Evolutionary conservation across 108 stramenopile species (phyloP).

Genomic region (Licmophora abbreviata): DNA sequence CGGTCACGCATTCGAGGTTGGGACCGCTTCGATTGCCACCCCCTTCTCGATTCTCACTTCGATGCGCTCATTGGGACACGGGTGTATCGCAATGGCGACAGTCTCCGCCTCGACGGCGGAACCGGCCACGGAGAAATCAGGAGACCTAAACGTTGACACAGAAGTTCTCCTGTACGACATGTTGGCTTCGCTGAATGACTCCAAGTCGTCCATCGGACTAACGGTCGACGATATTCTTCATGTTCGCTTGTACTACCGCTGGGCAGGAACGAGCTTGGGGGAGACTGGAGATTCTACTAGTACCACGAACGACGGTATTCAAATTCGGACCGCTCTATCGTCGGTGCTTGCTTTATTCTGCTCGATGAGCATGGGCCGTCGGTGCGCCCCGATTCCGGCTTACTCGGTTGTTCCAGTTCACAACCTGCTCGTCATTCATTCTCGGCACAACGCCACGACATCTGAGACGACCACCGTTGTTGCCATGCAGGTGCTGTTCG

Average conservation of each 20-base stretch:
- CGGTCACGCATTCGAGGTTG: conserved; percentile 34
- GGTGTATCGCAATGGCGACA: conserved; percentile 33
- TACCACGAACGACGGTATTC: conserved; percentile 15
- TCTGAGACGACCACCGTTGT: conserved; percentile 19
- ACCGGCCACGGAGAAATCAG: not conserved
- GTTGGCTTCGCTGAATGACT: conserved; percentile 20
- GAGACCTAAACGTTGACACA: conserved; percentile 14
- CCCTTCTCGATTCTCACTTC: too few species aligned
- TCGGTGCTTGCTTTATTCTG: conserved; percentile 18
- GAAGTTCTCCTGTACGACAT: conserved; percentile 30
- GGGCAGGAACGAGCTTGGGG: conserved; percentile 13
- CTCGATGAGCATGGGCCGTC: conserved; percentile 9
- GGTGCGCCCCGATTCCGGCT: conserved; percentile 33
- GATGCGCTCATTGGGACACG: conserved; percentile 30
- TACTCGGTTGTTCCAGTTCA: conserved; percentile 46
- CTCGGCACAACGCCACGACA: too few species aligned
- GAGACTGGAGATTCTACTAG: not conserved
- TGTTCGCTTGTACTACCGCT: conserved; percentile 50
- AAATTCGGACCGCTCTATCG: conserved; percentile 29
- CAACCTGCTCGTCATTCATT: conserved; percentile 28
- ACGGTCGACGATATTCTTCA: conserved; percentile 27
- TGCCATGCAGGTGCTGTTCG: conserved; percentile 51
- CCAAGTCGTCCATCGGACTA: conserved; percentile 23
- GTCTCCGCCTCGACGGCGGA: conserved; percentile 24
- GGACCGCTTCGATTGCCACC: conserved; percentile 15